A percentile compares a stretch with the other conserved stretches of the same genome.
phyloP scores from a whole-genome alignment of 1,284 basidiomycete species.

The Wolfiporia cocos region DNA sequence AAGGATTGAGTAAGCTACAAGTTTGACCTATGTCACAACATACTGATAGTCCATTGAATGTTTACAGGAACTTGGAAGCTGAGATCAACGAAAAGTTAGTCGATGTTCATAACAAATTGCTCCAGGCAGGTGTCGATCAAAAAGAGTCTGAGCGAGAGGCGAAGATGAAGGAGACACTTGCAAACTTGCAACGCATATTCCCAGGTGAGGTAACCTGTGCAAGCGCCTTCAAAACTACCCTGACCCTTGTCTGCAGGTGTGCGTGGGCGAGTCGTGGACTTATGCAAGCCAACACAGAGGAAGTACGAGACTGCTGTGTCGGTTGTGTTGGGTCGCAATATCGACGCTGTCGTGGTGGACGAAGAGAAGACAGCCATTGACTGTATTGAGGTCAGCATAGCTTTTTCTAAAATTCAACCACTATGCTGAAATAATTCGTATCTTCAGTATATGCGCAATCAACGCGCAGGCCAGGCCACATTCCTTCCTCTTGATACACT shows the following conservation, averaged over 20 bases:
- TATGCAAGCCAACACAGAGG: conserved; percentile 88
- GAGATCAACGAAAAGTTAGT: conserved; percentile 91
- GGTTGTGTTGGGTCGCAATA: conserved; percentile 92
- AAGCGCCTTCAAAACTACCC: too few relatives aligned
- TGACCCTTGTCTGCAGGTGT: conserved; percentile 47
- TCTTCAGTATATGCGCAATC: conserved; percentile 85
- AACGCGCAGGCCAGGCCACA: conserved; percentile 91
- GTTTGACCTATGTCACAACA: background rate
- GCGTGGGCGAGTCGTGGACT: conserved; percentile 84
- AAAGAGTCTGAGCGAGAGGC: conserved; percentile 83
- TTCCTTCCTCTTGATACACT: conserved; percentile 98
- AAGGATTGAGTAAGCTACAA: conserved; percentile 55
- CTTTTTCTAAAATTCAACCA: too few relatives aligned
- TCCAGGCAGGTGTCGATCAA: conserved; percentile 84
- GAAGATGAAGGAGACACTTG: conserved; percentile 81
- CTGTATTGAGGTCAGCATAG: conserved; percentile 81
- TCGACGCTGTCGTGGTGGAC: conserved; percentile 95
- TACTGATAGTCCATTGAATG: background rate
- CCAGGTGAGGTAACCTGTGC: too few relatives aligned
- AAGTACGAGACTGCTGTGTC: conserved; percentile 95
- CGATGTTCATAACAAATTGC: conserved; percentile 77
- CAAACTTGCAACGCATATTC: conserved; percentile 82
- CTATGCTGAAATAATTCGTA: background rate
- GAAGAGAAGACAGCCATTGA: conserved; percentile 96
- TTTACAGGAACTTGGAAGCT: conserved; percentile 74